Percentiles rank a stretch among this genome's conserved stretches.
Evolutionary conservation across 306 rosid species (phyloP).

Genomic region (Heteromeles arbutifolia): DNA sequence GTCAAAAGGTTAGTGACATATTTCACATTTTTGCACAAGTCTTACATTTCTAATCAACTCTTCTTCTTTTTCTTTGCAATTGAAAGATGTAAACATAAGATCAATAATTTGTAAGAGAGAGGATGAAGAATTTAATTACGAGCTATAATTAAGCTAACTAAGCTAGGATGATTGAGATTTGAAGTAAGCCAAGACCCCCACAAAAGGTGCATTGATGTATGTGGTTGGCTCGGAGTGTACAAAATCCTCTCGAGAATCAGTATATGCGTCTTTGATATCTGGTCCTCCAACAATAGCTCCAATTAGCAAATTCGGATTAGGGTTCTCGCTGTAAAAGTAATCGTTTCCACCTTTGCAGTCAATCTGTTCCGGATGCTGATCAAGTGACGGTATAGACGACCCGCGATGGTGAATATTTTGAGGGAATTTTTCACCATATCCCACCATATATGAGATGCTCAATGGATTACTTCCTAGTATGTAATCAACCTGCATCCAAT

Average conservation of each 20-base stretch:
- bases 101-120: background rate
- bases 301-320: slow-evolving; percentile 38
- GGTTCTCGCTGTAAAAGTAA: slow-evolving; percentile 24
- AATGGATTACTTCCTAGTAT: slow-evolving; percentile 51
- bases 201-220: slow-evolving; percentile 59
- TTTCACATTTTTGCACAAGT: background rate
- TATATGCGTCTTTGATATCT: slow-evolving; percentile 30
- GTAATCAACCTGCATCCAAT: slow-evolving; percentile 47
- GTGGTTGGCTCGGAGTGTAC: slow-evolving; percentile 53
- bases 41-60: background rate
- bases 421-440: slow-evolving; percentile 46
- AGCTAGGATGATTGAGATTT: slow-evolving; percentile 22
- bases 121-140: background rate
- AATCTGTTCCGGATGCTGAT: slow-evolving; percentile 6
- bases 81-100: background rate
- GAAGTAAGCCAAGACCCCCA: slow-evolving; percentile 56
- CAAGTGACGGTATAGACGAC: slow-evolving; percentile 39
- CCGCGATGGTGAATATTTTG: slow-evolving; percentile 52
- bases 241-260: slow-evolving; percentile 46
- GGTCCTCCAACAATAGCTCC: slow-evolving; percentile 68
- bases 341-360: slow-evolving; percentile 33
- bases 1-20: too few relatives aligned
- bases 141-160: background rate
- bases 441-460: slow-evolving; percentile 65
- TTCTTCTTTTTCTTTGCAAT: background rate